A percentile compares a stretch with the other conserved stretches of the same genome.
Conservation (phyloP, 2,329 filamentous ascomycete species). For the Beauveria scarabaeidicola region DNA sequence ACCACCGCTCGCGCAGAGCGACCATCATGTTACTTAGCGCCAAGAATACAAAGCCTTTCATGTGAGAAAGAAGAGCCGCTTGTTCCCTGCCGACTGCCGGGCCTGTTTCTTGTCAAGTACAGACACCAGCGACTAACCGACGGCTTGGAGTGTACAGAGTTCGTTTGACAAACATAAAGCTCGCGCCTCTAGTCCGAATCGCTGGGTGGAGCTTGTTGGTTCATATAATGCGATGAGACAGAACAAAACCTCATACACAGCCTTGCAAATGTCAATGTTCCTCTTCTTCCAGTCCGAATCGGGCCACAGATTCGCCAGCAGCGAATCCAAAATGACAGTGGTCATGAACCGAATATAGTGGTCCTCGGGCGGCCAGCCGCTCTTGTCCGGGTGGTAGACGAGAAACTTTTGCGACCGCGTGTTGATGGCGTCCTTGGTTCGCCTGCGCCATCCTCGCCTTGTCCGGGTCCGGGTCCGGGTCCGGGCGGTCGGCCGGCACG, state of each 20-base stretch:
- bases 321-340: constrained; percentile 26
- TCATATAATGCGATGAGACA: constrained; percentile 19
- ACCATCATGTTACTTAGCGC: not conserved
- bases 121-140: not conserved
- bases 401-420: constrained; percentile 22
- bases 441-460: constrained; percentile 23
- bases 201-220: constrained; percentile 20
- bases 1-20: constrained; percentile 8
- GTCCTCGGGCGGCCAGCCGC: constrained; percentile 27
- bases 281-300: constrained; percentile 24
- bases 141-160: not conserved
- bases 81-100: not conserved
- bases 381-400: constrained; percentile 29
- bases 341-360: constrained; percentile 32
- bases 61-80: not conserved
- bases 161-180: not conserved
- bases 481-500: constrained; percentile 14
- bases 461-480: constrained; percentile 28
- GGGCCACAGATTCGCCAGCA: constrained; percentile 25
- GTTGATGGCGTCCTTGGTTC: constrained; percentile 25
- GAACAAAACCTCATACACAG: constrained; percentile 29
- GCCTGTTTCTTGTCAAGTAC: not conserved
- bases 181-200: constrained; percentile 14
- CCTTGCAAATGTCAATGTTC: constrained; percentile 23
- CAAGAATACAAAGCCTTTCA: not conserved